Evolutionary conservation across 441 rosid genomes (phyloP).

Genomic region (Pelargonium cotyledonis): DNA sequence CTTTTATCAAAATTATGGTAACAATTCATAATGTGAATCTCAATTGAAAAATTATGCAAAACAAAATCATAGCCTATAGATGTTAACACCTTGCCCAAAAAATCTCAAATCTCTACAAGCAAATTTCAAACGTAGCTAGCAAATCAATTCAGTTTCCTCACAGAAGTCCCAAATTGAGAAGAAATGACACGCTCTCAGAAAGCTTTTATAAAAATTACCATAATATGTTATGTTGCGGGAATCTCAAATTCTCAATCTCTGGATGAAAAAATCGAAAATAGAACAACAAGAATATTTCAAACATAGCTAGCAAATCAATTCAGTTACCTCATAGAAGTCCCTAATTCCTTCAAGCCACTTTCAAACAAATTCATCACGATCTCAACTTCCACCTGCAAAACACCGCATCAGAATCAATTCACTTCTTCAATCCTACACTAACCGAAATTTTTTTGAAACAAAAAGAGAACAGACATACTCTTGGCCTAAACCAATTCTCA

Average conservation of each 20-base stretch:
- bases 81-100: background rate
- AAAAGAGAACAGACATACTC: conserved; percentile 18
- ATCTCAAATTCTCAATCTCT: too few species aligned
- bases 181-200: too few species aligned
- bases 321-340: conserved; percentile 29
- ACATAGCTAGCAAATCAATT: background rate
- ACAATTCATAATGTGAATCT: background rate
- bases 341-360: conserved; percentile 37
- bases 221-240: too few species aligned
- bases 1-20: background rate
- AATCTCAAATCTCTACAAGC: background rate
- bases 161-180: too few species aligned
- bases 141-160: too few species aligned
- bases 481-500: conserved; percentile 63
- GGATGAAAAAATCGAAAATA: background rate
- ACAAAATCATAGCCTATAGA: background rate
- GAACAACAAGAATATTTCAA: background rate
- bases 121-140: too few species aligned
- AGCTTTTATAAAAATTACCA: too few species aligned
- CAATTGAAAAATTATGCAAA: background rate
- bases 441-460: background rate
- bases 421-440: background rate
- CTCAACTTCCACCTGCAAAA: conserved; percentile 47
- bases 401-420: background rate
- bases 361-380: conserved; percentile 51